Conservation (phyloP, 179 eudicot genomes). For the Heliamphora pulchella region DNA sequence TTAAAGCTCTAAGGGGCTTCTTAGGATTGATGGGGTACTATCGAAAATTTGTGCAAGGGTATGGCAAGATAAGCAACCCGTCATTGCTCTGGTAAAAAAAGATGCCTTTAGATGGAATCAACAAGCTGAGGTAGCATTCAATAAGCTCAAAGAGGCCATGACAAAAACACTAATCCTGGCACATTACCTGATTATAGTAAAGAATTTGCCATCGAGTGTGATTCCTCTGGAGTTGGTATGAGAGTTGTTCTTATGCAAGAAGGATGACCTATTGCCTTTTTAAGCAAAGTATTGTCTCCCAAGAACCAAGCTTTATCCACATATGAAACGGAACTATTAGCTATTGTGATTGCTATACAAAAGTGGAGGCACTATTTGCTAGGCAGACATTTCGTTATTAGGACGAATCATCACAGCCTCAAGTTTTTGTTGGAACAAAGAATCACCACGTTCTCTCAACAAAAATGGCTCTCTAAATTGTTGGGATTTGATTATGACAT, state of each 20-base stretch:
- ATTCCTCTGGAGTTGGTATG: neutral
- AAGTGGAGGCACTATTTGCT: constrained; percentile 9
- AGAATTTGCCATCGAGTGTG: neutral
- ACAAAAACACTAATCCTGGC: neutral
- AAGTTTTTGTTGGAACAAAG: too few relatives aligned
- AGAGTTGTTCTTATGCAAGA: constrained; percentile 16
- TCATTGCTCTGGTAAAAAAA: neutral
- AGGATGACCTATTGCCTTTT: neutral
- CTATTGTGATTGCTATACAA: neutral
- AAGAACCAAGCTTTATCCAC: neutral
- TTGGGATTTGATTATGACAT: neutral
- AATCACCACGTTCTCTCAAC: too few relatives aligned
- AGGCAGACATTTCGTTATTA: neutral
- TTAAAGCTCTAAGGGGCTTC: neutral
- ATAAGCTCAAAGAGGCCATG: neutral
- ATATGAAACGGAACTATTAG: constrained; percentile 15
- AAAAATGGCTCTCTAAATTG: too few relatives aligned
- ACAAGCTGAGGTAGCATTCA: neutral
- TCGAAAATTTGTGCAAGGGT: neutral
- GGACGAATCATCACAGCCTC: neutral
- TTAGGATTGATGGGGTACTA: neutral
- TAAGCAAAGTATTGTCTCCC: neutral
- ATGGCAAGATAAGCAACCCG: neutral
- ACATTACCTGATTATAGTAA: neutral
- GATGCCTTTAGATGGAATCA: neutral